Percentiles rank a stretch among this genome's conserved stretches.
Conservation (phyloP, 2,329 filamentous ascomycete genomes). For the Beauveria bassiana region DNA sequence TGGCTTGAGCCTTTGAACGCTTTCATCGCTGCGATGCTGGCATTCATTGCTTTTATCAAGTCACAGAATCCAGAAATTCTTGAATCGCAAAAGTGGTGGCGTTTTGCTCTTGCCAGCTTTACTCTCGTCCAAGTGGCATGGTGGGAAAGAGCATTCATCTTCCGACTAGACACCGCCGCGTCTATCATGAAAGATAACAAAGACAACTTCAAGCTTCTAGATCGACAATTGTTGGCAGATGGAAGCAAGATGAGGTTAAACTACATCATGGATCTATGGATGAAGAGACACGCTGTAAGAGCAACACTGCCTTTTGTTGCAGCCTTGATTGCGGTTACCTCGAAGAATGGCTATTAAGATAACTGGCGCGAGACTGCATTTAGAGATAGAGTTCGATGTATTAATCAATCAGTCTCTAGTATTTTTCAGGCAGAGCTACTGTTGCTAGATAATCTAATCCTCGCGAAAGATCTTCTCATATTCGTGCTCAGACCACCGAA, state of each 20-base stretch:
- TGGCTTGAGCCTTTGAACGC: background rate
- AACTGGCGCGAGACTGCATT: background rate
- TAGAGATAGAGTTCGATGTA: background rate
- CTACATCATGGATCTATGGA: background rate
- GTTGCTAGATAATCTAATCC: background rate
- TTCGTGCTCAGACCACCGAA: slow-evolving; percentile 48
- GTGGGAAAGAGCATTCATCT: background rate
- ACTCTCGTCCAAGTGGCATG: background rate
- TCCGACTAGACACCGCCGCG: background rate
- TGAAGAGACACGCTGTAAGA: background rate
- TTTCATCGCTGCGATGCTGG: background rate
- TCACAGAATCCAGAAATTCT: background rate
- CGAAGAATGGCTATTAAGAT: background rate
- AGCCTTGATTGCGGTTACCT: background rate
- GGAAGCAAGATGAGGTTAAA: background rate
- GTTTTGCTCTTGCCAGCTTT: background rate
- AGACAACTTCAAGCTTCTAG: background rate
- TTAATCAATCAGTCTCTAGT: background rate
- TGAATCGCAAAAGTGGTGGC: background rate
- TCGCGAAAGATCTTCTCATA: slow-evolving; percentile 24
- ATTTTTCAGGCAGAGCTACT: background rate
- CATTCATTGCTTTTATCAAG: background rate
- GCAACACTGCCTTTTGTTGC: background rate
- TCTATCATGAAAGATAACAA: background rate
- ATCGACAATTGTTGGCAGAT: background rate